phyloP scores from a whole-genome alignment of 1,284 basidiomycete genomes.

The Malassezia furfur region DNA sequence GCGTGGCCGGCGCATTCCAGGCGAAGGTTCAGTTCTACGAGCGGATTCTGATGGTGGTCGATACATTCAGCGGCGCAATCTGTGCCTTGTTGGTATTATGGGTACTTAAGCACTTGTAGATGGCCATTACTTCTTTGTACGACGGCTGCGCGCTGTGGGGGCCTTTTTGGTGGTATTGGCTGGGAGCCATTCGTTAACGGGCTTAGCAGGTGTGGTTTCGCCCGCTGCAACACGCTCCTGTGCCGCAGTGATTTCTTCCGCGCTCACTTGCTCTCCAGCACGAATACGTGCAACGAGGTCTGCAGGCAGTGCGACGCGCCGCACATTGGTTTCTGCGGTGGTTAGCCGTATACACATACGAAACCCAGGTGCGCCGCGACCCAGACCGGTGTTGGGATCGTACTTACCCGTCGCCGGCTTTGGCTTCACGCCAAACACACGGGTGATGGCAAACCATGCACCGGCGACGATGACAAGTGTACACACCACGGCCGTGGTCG shows the following conservation, averaged over 20 bases:
- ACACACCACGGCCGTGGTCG: background rate
- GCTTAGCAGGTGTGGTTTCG: background rate
- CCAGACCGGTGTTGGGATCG: slow-evolving; percentile 30
- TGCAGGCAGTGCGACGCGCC: slow-evolving; percentile 24
- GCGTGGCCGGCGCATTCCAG: background rate
- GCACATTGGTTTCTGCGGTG: slow-evolving; percentile 24
- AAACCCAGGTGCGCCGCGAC: slow-evolving; percentile 33
- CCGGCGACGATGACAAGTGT: background rate
- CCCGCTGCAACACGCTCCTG: slow-evolving; percentile 16
- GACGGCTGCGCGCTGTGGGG: background rate
- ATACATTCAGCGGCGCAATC: slow-evolving; percentile 7
- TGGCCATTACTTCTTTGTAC: background rate
- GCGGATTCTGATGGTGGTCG: slow-evolving; percentile 2
- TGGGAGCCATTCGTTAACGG: slow-evolving; percentile 20
- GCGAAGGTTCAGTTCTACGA: background rate
- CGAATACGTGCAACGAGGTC: slow-evolving; percentile 29
- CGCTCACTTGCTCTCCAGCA: slow-evolving; percentile 28
- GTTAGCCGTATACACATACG: slow-evolving; percentile 12
- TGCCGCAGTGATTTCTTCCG: slow-evolving; percentile 30
- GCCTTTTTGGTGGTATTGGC: background rate
- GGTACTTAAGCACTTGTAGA: slow-evolving; percentile 11
- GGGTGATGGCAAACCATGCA: background rate
- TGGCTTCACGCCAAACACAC: background rate
- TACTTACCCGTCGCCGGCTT: slow-evolving; percentile 10
- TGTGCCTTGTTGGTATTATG: slow-evolving; percentile 8